A percentile compares a stretch with the other conserved stretches of the same genome.
phyloP scores from a whole-genome alignment of 148 eudicot species.

The Persicaria maculosa region DNA sequence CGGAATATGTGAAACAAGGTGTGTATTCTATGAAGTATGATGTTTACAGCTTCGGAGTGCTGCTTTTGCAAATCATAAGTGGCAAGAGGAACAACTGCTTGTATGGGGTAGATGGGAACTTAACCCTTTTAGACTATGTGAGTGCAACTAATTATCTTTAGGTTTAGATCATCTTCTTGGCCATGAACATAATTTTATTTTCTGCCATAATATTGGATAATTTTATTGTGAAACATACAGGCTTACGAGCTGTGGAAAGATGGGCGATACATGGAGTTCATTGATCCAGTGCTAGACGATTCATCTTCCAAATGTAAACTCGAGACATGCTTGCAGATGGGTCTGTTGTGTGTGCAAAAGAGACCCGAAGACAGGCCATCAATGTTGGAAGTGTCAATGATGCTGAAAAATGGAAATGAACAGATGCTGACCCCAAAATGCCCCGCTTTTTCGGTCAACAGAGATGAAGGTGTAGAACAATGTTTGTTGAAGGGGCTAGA shows the following conservation, averaged over 20 bases:
- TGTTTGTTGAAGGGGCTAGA: no score
- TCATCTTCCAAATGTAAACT: constrained; percentile 12
- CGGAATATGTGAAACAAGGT: constrained; percentile 20
- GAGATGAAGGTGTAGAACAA: no score
- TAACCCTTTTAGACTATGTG: constrained; percentile 15
- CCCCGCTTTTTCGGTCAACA: constrained; percentile 24
- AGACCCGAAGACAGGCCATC: constrained; percentile 34
- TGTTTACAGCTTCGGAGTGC: constrained; percentile 24
- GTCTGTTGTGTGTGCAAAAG: constrained; percentile 29
- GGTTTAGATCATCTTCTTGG: no score
- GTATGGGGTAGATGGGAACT: neutral
- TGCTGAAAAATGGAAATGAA: constrained; percentile 30
- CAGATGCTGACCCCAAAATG: constrained; percentile 21
- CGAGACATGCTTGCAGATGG: constrained; percentile 27
- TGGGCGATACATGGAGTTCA: constrained; percentile 12
- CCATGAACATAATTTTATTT: no score
- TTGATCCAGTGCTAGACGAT: constrained; percentile 20
- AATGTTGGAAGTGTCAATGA: constrained; percentile 34
- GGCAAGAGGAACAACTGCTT: constrained; percentile 16
- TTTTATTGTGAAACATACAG: constrained; percentile 11
- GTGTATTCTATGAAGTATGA: constrained; percentile 23
- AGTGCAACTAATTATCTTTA: neutral
- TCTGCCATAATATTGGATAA: no score
- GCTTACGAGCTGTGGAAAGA: constrained; percentile 34
- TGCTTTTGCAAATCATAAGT: constrained; percentile 19